These are phyloP conservation scores for Leccinum broughii DNA, from an alignment of 768 basidiomycete species.

Conservation along the genomic window DNA sequence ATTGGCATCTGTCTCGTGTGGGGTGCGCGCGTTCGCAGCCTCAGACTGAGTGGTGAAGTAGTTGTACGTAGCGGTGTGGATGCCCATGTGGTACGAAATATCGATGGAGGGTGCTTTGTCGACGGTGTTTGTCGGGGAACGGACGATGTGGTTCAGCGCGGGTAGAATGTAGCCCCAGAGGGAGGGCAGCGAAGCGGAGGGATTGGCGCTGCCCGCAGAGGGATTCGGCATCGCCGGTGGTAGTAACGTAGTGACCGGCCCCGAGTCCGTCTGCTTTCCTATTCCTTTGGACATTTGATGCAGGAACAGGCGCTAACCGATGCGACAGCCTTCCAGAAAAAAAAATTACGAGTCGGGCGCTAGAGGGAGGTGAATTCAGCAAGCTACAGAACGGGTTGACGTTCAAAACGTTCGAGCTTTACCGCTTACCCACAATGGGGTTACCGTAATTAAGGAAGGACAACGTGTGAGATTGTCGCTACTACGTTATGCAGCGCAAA, in stretches of 20 bases:
- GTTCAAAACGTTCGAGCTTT: background rate
- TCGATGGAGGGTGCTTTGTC: constrained; percentile 71
- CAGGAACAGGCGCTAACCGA: background rate
- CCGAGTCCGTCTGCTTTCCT: constrained; percentile 27
- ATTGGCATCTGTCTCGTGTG: constrained; percentile 10
- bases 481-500: constrained; percentile 7
- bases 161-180: constrained; percentile 78
- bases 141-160: constrained; percentile 75
- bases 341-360: constrained; percentile 7
- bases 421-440: constrained; percentile 1
- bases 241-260: constrained; percentile 17
- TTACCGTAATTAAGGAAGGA: constrained; percentile 6
- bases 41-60: constrained; percentile 69
- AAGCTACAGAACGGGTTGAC: background rate
- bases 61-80: constrained; percentile 82
- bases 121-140: constrained; percentile 59
- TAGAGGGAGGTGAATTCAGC: constrained; percentile 4
- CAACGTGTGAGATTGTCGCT: constrained; percentile 6
- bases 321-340: background rate
- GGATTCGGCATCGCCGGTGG: constrained; percentile 47
- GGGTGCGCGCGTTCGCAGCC: constrained; percentile 32
- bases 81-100: constrained; percentile 69
- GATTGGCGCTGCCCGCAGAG: constrained; percentile 68
- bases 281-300: constrained; percentile 32
- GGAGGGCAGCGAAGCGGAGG: constrained; percentile 66